Base-by-base conservation (phyloP, 257 asterid species). In the Cinchona pubescens region DNA sequence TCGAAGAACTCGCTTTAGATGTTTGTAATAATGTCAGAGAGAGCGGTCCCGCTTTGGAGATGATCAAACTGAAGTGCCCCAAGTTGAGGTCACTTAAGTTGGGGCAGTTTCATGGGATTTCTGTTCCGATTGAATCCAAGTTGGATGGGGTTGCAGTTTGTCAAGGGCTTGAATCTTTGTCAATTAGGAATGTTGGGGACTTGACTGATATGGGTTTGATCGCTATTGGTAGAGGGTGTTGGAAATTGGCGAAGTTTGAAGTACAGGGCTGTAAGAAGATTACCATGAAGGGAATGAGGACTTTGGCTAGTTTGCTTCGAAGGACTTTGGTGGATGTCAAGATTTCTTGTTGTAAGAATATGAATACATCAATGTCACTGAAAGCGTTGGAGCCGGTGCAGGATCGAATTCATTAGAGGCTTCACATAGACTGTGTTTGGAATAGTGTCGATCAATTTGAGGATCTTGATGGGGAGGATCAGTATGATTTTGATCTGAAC, bases 401-500 rank as follows among this genome's bases (percentile, higher is more conserved):
- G 83, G 83, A 81, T 74, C 90, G 85, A 75, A 86, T 95, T n/a
- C n/a, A n/a, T n/a, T 80, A 85, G 86, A 82, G 85, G 85, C 96
- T 92, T 77, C 97, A 90, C 65, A 85, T 95, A 6, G 99, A 95
- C 69, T 92, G 98, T 46, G 65, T 90, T 37, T 95, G 98, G 99
- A 90, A 79, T 60, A 68, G 63, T 23, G 78, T 55, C 10, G 86
- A 84, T 37, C 90, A 82, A 10, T 27, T 77, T 4, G 90, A 85
- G 37, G 83, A 82, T 72, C 75, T 71, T 43, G 87, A 84, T 66
- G 87, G 80, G 34, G 19, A 72, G 34, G 19, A 72, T 42, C 79
- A 76, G 32, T 73, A 51, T 45, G 76, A 69, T 75, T 83, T 91
- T 69, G 91, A 88, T 76, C 89, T 87, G 37, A 88, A 85, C 53